Percentiles rank a stretch among this genome's conserved stretches.
Evolutionary conservation across 2,329 filamentous ascomycete genomes (phyloP).

Genomic region (Ampelomyces quisqualis): DNA sequence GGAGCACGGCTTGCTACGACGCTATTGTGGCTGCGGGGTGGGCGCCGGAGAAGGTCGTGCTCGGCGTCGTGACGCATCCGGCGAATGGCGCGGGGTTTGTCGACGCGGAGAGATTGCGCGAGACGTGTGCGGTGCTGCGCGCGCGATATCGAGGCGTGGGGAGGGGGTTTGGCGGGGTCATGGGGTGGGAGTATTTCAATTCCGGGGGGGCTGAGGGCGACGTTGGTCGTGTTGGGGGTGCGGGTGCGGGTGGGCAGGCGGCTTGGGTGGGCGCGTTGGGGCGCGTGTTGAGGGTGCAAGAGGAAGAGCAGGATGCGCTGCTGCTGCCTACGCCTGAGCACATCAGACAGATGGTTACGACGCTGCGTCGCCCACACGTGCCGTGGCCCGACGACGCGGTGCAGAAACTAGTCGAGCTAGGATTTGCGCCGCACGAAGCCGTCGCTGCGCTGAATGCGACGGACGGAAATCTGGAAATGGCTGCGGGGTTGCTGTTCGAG

Average conservation of each 20-base stretch:
- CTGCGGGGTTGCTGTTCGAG: slow-evolving; percentile 52
- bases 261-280: slow-evolving; percentile 72
- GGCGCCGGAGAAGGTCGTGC: slow-evolving; percentile 70
- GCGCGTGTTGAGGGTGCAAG: slow-evolving; percentile 37
- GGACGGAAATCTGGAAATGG: slow-evolving; percentile 52
- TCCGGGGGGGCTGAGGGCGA: slow-evolving; percentile 47
- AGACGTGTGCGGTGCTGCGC: slow-evolving; percentile 59
- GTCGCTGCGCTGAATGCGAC: slow-evolving; percentile 52
- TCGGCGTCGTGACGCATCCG: slow-evolving; percentile 79
- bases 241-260: too few species aligned
- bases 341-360: slow-evolving; percentile 35
- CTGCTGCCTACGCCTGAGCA: slow-evolving; percentile 39
- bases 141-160: slow-evolving; percentile 55
- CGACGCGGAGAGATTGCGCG: slow-evolving; percentile 57
- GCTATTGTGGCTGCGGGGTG: slow-evolving; percentile 65
- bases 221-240: too few species aligned
- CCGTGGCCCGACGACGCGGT: slow-evolving; percentile 48
- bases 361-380: slow-evolving; percentile 32
- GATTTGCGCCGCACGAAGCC: slow-evolving; percentile 50
- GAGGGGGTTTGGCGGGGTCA: slow-evolving; percentile 74
- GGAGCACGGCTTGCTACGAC: slow-evolving; percentile 54
- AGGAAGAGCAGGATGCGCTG: too few species aligned
- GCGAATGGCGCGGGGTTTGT: slow-evolving; percentile 68
- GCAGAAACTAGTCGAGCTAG: slow-evolving; percentile 48
- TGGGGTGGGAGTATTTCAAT: slow-evolving; percentile 97